Conservation (phyloP, 768 basidiomycete species). For the Boletales sp. region DNA sequence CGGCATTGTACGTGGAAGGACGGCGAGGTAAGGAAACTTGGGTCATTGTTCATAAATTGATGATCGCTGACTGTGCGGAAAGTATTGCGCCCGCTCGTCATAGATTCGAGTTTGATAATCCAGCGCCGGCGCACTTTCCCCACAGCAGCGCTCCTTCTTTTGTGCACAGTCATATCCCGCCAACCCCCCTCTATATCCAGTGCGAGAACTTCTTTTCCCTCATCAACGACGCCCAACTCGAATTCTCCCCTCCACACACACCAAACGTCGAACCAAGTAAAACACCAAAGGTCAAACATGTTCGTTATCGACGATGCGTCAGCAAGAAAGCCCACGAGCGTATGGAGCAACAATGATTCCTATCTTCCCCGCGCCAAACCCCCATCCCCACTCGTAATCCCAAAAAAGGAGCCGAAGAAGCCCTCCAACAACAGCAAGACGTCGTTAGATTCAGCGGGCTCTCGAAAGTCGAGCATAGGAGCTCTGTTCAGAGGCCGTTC, state of each 20-base stretch:
- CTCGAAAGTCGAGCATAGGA: too few species aligned
- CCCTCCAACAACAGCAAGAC: background rate
- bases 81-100: background rate
- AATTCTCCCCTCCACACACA: too few species aligned
- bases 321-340: too few species aligned
- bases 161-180: background rate
- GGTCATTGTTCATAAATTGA: background rate
- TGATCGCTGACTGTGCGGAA: constrained; percentile 1
- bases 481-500: too few species aligned
- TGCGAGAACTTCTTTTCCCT: background rate
- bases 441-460: too few species aligned
- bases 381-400: constrained; percentile 10
- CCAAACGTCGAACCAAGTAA: too few species aligned
- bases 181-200: background rate
- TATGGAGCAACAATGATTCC: constrained; percentile 15
- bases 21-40: constrained; percentile 5
- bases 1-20: background rate
- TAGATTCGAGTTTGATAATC: background rate
- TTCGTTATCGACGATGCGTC: too few species aligned
- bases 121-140: background rate
- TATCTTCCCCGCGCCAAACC: constrained; percentile 22
- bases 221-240: too few species aligned
- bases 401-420: constrained; percentile 9
- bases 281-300: too few species aligned
- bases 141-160: background rate